Conservation (phyloP, 192 early-diverging fungal genomes). For the Coemansia sp. region DNA sequence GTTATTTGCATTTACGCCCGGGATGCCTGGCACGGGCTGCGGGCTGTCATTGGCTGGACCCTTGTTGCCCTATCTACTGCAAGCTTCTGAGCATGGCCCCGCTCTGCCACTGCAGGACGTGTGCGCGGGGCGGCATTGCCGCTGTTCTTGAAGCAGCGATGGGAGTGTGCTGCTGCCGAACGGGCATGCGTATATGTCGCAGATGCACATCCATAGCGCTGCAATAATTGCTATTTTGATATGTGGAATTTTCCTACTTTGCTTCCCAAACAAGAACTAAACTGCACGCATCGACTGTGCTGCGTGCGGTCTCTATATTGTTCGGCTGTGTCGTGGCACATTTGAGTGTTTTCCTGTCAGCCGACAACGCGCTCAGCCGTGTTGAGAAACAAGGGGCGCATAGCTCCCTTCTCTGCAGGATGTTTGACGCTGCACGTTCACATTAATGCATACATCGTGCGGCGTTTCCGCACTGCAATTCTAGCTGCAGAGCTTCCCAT, state of each 20-base stretch:
- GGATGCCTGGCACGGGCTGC: not conserved
- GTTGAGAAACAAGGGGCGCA: not conserved
- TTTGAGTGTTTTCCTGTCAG: not conserved
- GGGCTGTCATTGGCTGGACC: conserved; percentile 3
- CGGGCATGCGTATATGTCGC: not conserved
- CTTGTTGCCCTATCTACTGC: not conserved
- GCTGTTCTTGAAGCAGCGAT: not conserved
- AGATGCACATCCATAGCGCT: not conserved
- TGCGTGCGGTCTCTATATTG: too few relatives aligned
- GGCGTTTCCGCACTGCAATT: not conserved
- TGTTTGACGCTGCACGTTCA: conserved; percentile 8
- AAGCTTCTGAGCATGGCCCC: not conserved
- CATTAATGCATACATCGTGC: conserved; percentile 4
- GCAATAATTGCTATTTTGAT: not conserved
- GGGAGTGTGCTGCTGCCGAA: not conserved
- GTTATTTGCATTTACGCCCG: conserved; percentile 1
- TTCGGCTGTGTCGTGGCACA: too few relatives aligned
- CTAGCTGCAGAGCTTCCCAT: not conserved
- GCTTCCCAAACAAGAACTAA: too few relatives aligned
- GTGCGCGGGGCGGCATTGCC: conserved; percentile 5
- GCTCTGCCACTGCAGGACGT: not conserved
- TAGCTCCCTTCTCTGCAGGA: not conserved
- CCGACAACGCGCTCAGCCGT: not conserved
- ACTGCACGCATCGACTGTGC: too few relatives aligned
- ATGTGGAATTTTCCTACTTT: not conserved